Base-by-base conservation (phyloP, 2,329 filamentous ascomycete species). In the Verticillium tricorpus region DNA sequence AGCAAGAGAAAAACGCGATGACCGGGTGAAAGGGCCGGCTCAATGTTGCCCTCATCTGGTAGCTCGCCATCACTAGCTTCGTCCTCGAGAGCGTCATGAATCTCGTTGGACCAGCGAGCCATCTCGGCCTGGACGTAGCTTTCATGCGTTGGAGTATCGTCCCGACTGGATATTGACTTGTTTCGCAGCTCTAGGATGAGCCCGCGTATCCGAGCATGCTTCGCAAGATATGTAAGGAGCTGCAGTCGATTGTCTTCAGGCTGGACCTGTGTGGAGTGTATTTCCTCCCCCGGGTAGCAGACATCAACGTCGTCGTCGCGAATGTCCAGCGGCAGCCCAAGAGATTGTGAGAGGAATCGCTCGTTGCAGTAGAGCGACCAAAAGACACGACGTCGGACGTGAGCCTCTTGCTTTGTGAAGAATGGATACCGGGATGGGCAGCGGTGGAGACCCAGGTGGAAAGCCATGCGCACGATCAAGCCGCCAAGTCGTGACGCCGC, bases 291-390 rank as follows among this genome's bases (percentile, higher is more conserved):
- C 0, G 80, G 81, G 61, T 82, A 82, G 64, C 84, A 86, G 1
- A 86, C 84, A 65, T 86, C 84, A 6, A 86, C 70, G 61, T 86
- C 84, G 54, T 85, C 80, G 63, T 86, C 84, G 58, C 79, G 78
- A 12, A 87, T 80, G 22, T 80, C 79, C 1, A 85, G 71, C 0
- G 84, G 84, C 0, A 85, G 72, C 0, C 84, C 84, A 2, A 86
- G 76, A 0, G 82, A 82, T 56, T 86, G 84, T 9, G 80, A 84
- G 0, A 86, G 73, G 61, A 84, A 80, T 56, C 84, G 75, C 54
- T 86, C 84, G 0, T 85, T 70, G 17, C 75, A 80, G 57, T 86
- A 87, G 0, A 85, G 77, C 1, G 81, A 81, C 83, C 83, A 86
- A 63, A 86, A 86, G 0, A 86, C 71, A 0, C 83, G 76, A 15